Evolutionary conservation across 108 stramenopile genomes (phyloP).

Genomic region (Nitzschia sp.): DNA sequence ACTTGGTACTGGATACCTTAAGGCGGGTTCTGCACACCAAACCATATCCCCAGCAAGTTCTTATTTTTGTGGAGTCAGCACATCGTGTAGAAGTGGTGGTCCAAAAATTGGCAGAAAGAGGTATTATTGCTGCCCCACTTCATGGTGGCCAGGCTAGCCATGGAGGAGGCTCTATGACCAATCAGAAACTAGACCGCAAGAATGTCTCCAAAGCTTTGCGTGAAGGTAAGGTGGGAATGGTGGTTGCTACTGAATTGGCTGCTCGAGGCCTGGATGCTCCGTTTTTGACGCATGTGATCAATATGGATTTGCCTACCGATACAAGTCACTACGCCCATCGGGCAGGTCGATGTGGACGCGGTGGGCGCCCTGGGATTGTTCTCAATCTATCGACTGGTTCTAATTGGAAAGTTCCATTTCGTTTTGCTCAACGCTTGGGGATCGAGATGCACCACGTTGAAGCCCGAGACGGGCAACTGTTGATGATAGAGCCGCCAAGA

Average conservation of each 20-base stretch:
- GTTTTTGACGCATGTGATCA: constrained; percentile 83
- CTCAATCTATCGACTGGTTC: constrained; percentile 72
- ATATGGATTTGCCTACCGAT: constrained; percentile 88
- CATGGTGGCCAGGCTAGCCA: constrained; percentile 51
- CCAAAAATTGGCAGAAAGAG: constrained; percentile 71
- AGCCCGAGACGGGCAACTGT: constrained; percentile 59
- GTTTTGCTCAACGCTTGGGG: constrained; percentile 65
- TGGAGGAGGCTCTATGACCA: constrained; percentile 7
- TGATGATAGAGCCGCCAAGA: constrained; percentile 45
- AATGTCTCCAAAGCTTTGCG: constrained; percentile 82
- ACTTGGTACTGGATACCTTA: constrained; percentile 75
- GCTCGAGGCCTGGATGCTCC: constrained; percentile 89
- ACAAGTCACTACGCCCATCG: constrained; percentile 87
- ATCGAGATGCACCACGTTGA: constrained; percentile 73
- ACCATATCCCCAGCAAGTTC: constrained; percentile 82
- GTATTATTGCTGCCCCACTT: constrained; percentile 80
- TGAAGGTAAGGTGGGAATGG: constrained; percentile 82
- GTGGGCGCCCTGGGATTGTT: constrained; percentile 85
- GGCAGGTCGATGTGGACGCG: constrained; percentile 82
- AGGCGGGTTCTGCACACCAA: constrained; percentile 79
- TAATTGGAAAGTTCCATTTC: constrained; percentile 72
- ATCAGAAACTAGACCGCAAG: constrained; percentile 82
- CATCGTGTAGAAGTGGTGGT: constrained; percentile 77
- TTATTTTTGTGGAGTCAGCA: constrained; percentile 84
- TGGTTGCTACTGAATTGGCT: constrained; percentile 87